Percentiles rank a stretch among this genome's conserved stretches.
Evolutionary conservation across 257 asterid species (phyloP).

Genomic region (Lavandula angustifolia): DNA sequence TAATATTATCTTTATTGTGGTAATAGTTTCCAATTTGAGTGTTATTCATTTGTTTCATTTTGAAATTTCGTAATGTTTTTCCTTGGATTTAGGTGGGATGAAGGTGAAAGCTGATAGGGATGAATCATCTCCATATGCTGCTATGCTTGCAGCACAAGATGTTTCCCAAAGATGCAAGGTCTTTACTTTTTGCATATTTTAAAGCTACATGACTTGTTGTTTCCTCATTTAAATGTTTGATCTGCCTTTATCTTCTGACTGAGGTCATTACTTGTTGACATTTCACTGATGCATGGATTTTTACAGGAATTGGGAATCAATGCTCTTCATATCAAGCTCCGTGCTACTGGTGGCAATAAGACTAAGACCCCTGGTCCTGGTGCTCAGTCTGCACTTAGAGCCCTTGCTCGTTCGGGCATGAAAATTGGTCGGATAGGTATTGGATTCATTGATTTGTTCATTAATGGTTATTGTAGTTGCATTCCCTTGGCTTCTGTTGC

Average conservation of each 20-base stretch:
- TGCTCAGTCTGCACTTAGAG: constrained; percentile 90
- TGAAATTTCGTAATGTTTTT: not conserved
- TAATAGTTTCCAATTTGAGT: too few relatives aligned
- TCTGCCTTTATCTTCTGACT: not conserved
- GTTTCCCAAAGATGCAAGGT: constrained; percentile 93
- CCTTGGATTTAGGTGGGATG: constrained; percentile 64
- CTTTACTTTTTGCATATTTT: not conserved
- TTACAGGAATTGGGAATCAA: constrained; percentile 77
- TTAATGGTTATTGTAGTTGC: too few relatives aligned
- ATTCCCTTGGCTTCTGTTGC: not conserved
- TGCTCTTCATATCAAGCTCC: constrained; percentile 88
- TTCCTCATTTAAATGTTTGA: too few relatives aligned
- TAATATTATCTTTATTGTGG: too few relatives aligned
- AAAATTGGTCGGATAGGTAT: constrained; percentile 94
- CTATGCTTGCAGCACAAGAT: constrained; percentile 98
- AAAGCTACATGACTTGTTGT: not conserved
- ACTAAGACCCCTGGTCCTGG: constrained; percentile 97
- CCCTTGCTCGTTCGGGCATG: constrained; percentile 96
- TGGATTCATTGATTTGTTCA: not conserved
- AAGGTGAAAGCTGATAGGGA: constrained; percentile 95
- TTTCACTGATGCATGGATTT: not conserved
- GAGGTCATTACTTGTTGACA: not conserved
- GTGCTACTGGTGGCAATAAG: constrained; percentile 94
- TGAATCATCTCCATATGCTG: constrained; percentile 95
- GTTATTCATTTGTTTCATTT: not conserved